Evolutionary conservation across 2,329 filamentous ascomycete species (phyloP).

Genomic region (Microdochium nivale): DNA sequence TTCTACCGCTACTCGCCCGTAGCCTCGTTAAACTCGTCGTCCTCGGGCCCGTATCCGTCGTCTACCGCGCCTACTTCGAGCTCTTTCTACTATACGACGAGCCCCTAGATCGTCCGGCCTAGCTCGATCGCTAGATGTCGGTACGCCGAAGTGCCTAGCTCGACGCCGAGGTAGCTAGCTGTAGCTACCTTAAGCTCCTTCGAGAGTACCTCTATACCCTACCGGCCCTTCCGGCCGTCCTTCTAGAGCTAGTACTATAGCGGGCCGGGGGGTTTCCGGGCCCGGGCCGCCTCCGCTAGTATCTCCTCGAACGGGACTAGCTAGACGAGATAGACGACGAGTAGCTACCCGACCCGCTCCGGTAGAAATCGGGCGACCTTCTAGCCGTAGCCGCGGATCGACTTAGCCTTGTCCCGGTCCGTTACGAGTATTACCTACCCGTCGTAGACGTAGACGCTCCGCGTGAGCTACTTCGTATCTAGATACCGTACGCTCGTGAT

Average conservation of each 20-base stretch:
- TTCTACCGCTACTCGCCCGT: background rate
- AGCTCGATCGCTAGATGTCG: conserved; percentile 1
- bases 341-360: background rate
- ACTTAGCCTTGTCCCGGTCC: background rate
- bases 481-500: background rate
- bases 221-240: background rate
- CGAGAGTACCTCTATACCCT: background rate
- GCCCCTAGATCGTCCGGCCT: background rate
- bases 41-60: no score
- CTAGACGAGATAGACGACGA: background rate
- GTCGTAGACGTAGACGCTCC: background rate
- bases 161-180: background rate
- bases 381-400: background rate
- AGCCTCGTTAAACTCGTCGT: background rate
- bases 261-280: background rate
- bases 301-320: background rate
- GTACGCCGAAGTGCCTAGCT: background rate
- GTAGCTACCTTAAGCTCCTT: background rate
- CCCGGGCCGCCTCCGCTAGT: background rate
- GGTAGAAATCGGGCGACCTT: background rate
- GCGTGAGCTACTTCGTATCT: background rate
- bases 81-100: background rate
- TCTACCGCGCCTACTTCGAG: background rate
- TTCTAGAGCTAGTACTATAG: background rate
- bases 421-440: background rate